Base-by-base conservation (phyloP, 2,329 filamentous ascomycete species). In the Plenodomus lindquistii region DNA sequence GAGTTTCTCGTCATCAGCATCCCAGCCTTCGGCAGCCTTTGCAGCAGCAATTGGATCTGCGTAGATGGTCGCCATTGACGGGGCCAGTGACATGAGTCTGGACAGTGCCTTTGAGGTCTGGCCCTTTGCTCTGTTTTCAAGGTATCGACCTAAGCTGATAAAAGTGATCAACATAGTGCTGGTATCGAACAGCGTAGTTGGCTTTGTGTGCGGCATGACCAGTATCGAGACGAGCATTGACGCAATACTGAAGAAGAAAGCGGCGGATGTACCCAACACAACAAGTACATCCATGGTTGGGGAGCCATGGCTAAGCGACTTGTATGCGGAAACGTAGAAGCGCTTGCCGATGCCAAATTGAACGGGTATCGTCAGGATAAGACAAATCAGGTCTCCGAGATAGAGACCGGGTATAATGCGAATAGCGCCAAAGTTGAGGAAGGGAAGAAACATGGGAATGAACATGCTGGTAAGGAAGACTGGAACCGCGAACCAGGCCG, bases 111-210 rank as follows among this genome's bases (percentile, higher is more conserved):
- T 94, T 4, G 92, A 97, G 0, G 94, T 99, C 74, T 97, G 90
- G 0, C 94, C 94, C 76, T 97, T 99, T 43, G 94, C 94, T 16
- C 86, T 80, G 69, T 97, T 99, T 74, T 99, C 94, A 16, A 99
- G 76, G 76, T 88, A 99, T 29, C 94, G 86, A 3, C 94, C 91
- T 2, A 99, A 76, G 1, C 88, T 91, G 71, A 97, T 91, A 69
- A 99, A 97, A 0, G 91, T 96, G 71, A 99, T 92, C 42, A 99
- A 81, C 94, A 97, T 99, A 18, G 91, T 96, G 73, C 92, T 97
- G 1, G 94, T 99, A 67, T 99, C 94, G 64, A 99, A 99, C 15
- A 97, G 88, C 2, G 91, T 97, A 55, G 85, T 86, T 1, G 94
- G 94, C 40, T 89, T 84, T 2, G 81, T 83, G 68, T 97, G 91